Percentiles rank a stretch among this genome's conserved stretches.
phyloP scores from a whole-genome alignment of 805 yeast species.

The Monosporozyma yasuniensis region DNA sequence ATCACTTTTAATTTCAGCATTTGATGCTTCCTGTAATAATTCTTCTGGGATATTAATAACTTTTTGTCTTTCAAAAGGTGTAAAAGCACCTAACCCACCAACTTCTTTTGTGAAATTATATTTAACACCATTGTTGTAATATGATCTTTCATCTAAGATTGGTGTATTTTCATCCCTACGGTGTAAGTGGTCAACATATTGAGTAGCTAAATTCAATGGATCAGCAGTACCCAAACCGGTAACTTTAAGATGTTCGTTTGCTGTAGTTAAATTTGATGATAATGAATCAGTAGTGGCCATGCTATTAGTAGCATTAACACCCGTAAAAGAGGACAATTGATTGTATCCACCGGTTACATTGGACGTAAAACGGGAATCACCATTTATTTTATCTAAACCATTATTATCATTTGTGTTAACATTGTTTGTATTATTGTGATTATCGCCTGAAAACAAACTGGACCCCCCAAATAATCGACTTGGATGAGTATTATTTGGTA shows the following conservation, averaged over 20 bases:
- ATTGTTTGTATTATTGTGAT: neutral
- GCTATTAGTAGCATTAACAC: neutral
- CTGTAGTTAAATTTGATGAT: slow-evolving; percentile 4
- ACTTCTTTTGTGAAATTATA: slow-evolving; percentile 54
- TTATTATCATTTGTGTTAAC: neutral
- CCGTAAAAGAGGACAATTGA: neutral
- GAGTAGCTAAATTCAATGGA: slow-evolving; percentile 48
- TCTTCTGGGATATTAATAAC: slow-evolving; percentile 72
- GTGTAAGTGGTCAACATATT: slow-evolving; percentile 51
- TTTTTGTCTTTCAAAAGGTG: slow-evolving; percentile 69
- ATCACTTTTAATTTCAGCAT: slow-evolving; percentile 55
- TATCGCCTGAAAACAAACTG: slow-evolving; percentile 7
- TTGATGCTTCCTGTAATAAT: slow-evolving; percentile 62
- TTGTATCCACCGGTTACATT: neutral
- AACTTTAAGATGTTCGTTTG: slow-evolving; percentile 28
- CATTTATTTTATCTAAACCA: neutral
- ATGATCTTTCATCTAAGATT: slow-evolving; percentile 41
- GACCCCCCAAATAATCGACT: neutral
- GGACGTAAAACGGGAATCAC: neutral
- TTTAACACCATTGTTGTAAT: slow-evolving; percentile 49
- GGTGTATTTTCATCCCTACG: slow-evolving; percentile 51
- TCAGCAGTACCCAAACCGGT: slow-evolving; percentile 27
- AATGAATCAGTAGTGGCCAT: neutral
- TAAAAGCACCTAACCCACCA: slow-evolving; percentile 40
- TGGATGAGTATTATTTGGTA: slow-evolving; percentile 2